Percentiles rank a stretch among this genome's conserved stretches.
Evolutionary conservation across 2,329 filamentous ascomycete genomes (phyloP).

Genomic region (Whalleya microplaca): DNA sequence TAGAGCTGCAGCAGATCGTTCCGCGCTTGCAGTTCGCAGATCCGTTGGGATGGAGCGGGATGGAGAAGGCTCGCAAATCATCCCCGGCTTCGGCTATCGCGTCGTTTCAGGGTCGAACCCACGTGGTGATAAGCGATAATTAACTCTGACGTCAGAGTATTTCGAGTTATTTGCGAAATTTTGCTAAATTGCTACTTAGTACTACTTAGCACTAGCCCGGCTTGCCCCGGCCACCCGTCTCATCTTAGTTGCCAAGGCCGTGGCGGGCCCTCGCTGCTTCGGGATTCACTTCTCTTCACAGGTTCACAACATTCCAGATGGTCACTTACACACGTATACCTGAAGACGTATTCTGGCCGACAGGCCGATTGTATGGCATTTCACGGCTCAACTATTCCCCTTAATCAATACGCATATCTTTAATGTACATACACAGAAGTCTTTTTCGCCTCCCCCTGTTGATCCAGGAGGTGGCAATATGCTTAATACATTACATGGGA

Average conservation of each 20-base stretch:
- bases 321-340: too few relatives aligned
- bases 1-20: slow-evolving; percentile 19
- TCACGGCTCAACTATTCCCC: background rate
- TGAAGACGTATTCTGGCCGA: background rate
- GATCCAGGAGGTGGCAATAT: slow-evolving; percentile 37
- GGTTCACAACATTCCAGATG: background rate
- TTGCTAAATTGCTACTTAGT: too few relatives aligned
- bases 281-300: background rate
- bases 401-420: too few relatives aligned
- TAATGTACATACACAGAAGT: too few relatives aligned
- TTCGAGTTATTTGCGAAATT: background rate
- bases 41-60: slow-evolving; percentile 7
- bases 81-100: slow-evolving; percentile 27
- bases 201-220: background rate
- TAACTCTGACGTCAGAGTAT: slow-evolving; percentile 28
- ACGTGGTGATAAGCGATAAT: slow-evolving; percentile 35
- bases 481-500: too few relatives aligned
- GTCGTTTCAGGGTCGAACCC: slow-evolving; percentile 30
- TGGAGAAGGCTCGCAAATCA: slow-evolving; percentile 27
- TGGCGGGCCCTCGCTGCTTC: too few relatives aligned
- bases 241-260: background rate
- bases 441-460: slow-evolving; percentile 35
- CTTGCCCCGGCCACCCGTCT: background rate
- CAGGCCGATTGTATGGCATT: background rate
- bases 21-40: slow-evolving; percentile 3